Base-by-base conservation (phyloP, 768 basidiomycete species). In the Nidularia sp. region DNA sequence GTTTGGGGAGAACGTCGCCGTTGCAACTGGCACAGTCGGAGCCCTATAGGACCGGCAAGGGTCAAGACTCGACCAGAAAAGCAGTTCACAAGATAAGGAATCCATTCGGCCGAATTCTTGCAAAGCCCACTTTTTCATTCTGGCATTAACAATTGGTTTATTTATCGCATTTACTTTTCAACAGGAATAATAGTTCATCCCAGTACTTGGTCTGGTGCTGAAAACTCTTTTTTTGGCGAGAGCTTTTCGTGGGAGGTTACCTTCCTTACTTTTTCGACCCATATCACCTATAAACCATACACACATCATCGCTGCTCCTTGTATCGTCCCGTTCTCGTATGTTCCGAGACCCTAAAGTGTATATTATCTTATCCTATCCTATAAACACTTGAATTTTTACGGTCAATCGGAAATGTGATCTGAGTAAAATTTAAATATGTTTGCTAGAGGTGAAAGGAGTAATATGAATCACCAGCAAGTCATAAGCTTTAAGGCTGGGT, bases 1-100 rank as follows among this genome's bases (percentile, higher is more conserved):
- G 13, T 80, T 83, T 57, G 77, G 76, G 55, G 86, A 88, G 64
- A 84, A 78, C 58, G 74, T 80, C 45, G 71, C 78, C 42, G 72
- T 86, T 53, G 72, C 77, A 47, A 72, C 83, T 49, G 67, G 71
- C 45, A 62, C 69, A 46, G 66, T 75, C 42, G 71, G 72, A 47
- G 75, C 71, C 31, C 75, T 68, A 67, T 70, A 65, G 61, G 59
- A 13, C 7, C 18, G 12, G 36, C 18, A 39, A 39, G 36, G n/a
- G 36, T n/a, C 36, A 8, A n/a, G 36, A 39, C 36, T 25, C 18
- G 33, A 45, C 33, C 43, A 25, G 43, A 39, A 15, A 10, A 13
- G 25, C 32, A 31, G 39, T 18, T 22, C 31, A 13, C 25, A 49
- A 36, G 53, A 51, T 4, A 50, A 49, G 39, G 47, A 35, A 31